Conservation (phyloP, 441 rosid species). For the Raphanus hybrid region DNA sequence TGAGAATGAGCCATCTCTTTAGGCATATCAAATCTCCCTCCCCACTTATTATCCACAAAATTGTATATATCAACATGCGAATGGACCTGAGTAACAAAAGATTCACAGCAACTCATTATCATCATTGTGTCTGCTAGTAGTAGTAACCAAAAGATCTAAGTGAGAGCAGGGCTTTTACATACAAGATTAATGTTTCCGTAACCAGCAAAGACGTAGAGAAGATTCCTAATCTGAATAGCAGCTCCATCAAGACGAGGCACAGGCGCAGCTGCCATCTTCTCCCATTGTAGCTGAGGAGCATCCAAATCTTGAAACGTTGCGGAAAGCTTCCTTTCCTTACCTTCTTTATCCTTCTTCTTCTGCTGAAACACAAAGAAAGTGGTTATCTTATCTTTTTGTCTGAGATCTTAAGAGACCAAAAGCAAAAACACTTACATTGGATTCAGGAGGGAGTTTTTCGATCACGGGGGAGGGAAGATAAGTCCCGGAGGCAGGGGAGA, state of each 20-base stretch:
- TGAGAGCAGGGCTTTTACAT: neutral
- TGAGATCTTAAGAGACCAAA: slow-evolving; percentile 19
- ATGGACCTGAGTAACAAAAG: slow-evolving; percentile 50
- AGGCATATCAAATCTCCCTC: slow-evolving; percentile 90
- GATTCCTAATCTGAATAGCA: slow-evolving; percentile 80
- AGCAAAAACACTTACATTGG: slow-evolving; percentile 26
- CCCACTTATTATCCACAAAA: slow-evolving; percentile 81
- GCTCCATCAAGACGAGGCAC: slow-evolving; percentile 97
- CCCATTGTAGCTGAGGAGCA: slow-evolving; percentile 80
- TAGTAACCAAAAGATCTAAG: neutral
- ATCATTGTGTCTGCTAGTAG: neutral
- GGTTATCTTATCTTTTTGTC: neutral
- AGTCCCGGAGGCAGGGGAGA: slow-evolving; percentile 38
- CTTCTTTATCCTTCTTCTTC: slow-evolving; percentile 38
- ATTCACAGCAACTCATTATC: neutral
- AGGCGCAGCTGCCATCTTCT: slow-evolving; percentile 83
- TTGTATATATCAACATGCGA: slow-evolving; percentile 95
- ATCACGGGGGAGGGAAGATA: slow-evolving; percentile 38
- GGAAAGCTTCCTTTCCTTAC: slow-evolving; percentile 64
- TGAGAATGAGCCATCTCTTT: slow-evolving; percentile 99
- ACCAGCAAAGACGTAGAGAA: slow-evolving; percentile 87
- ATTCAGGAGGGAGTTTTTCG: slow-evolving; percentile 24
- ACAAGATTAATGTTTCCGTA: slow-evolving; percentile 77
- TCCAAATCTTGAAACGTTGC: slow-evolving; percentile 94
- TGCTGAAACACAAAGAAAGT: neutral